These are phyloP conservation scores for Aspergillus homomorphus DNA, from an alignment of 495 filamentous ascomycete genomes.

Conservation along the genomic window DNA sequence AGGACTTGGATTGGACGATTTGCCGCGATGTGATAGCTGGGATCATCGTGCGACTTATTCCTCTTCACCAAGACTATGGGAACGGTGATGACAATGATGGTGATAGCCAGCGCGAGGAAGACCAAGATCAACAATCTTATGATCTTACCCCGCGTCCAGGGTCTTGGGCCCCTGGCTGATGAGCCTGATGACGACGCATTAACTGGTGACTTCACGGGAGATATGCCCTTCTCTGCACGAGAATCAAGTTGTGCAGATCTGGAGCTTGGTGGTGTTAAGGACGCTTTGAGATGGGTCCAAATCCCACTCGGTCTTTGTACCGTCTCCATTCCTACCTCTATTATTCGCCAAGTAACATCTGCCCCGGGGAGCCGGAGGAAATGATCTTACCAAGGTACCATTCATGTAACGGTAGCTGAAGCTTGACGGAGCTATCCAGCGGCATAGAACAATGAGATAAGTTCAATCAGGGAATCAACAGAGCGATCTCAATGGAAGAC, in stretches of 20 bases:
- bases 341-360: background rate
- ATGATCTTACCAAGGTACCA: background rate
- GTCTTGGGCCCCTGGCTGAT: background rate
- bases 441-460: background rate
- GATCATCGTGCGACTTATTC: conserved; percentile 9
- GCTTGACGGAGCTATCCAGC: background rate
- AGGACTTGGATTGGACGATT: conserved; percentile 24
- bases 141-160: conserved; percentile 5
- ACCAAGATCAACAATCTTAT: background rate
- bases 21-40: conserved; percentile 22
- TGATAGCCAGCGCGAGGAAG: background rate
- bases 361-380: background rate
- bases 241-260: background rate
- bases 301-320: background rate
- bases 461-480: background rate
- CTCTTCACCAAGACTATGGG: conserved; percentile 9
- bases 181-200: background rate
- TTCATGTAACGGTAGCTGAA: background rate
- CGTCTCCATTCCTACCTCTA: background rate
- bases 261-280: background rate
- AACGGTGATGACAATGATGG: conserved; percentile 7
- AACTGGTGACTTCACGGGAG: background rate
- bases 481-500: background rate
- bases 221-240: conserved; percentile 1
- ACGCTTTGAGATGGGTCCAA: background rate